Percentiles rank a stretch among this genome's conserved stretches.
Evolutionary conservation across 2,329 filamentous ascomycete species (phyloP).

Genomic region (Scytalidium lignicola): DNA sequence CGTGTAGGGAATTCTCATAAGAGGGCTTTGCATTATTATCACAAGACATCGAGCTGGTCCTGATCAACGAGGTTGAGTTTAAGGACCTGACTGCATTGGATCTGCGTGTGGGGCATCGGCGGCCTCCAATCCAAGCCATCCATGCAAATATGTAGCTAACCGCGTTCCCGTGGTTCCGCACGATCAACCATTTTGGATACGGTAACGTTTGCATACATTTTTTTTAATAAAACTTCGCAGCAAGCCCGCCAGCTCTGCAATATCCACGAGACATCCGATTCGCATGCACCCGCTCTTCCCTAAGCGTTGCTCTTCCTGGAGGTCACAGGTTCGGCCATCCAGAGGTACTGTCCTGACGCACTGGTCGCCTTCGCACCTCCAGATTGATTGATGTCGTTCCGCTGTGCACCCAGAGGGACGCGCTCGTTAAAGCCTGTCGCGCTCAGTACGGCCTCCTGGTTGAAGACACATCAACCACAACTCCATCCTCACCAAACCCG

Average conservation of each 20-base stretch:
- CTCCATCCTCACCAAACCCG: constrained; percentile 10
- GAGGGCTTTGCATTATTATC: constrained; percentile 62
- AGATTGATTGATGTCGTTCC: background rate
- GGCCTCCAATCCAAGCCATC: no score
- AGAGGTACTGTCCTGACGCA: background rate
- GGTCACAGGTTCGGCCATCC: background rate
- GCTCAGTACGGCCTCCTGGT: constrained; percentile 7
- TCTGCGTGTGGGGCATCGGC: no score
- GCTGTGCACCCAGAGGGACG: constrained; percentile 10
- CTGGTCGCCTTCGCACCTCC: background rate
- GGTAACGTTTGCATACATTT: no score
- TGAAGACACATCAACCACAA: constrained; percentile 28
- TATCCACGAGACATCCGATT: background rate
- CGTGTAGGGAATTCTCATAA: constrained; percentile 89
- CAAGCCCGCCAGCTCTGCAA: no score
- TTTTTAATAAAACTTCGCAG: no score
- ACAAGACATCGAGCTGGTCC: background rate
- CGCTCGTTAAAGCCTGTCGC: constrained; percentile 23
- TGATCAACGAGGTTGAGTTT: background rate
- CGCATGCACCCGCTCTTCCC: background rate
- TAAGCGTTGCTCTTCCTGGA: background rate
- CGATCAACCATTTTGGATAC: no score
- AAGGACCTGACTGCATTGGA: no score
- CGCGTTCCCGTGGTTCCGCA: no score
- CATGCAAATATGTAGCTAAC: no score